phyloP scores from a whole-genome alignment of 257 asterid species.

The Capsicum rhomboideum region DNA sequence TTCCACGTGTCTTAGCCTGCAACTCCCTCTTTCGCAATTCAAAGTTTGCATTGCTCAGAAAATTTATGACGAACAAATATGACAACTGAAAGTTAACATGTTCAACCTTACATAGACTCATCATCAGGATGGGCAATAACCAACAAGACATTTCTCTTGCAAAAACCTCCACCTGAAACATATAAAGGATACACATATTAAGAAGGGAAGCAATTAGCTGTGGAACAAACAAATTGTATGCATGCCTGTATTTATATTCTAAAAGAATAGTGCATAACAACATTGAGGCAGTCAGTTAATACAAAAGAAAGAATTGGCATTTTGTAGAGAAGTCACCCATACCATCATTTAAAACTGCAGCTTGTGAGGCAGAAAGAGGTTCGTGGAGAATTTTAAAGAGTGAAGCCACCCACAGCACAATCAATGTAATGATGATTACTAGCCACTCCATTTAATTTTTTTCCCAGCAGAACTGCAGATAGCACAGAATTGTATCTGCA shows the following conservation, averaged over 20 bases:
- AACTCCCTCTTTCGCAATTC: not conserved
- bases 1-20: not conserved
- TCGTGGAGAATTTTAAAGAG: conserved; percentile 41
- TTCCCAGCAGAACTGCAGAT: not conserved
- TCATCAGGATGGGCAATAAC: conserved; percentile 95
- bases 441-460: not conserved
- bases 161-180: conserved; percentile 15
- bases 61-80: not conserved
- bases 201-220: not conserved
- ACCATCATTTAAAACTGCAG: conserved; percentile 39
- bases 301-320: not conserved
- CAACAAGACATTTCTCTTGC: conserved; percentile 59
- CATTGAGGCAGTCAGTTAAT: not conserved
- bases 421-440: conserved; percentile 20
- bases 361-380: conserved; percentile 26
- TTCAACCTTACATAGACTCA: conserved; percentile 68
- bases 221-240: not conserved
- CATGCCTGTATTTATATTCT: not conserved
- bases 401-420: conserved; percentile 56
- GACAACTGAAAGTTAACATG: not conserved
- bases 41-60: not conserved
- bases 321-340: not conserved
- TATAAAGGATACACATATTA: conserved; percentile 10
- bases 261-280: not conserved
- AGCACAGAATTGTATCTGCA: not conserved